Conservation (phyloP, 768 basidiomycete genomes). For the Mycena amicta region DNA sequence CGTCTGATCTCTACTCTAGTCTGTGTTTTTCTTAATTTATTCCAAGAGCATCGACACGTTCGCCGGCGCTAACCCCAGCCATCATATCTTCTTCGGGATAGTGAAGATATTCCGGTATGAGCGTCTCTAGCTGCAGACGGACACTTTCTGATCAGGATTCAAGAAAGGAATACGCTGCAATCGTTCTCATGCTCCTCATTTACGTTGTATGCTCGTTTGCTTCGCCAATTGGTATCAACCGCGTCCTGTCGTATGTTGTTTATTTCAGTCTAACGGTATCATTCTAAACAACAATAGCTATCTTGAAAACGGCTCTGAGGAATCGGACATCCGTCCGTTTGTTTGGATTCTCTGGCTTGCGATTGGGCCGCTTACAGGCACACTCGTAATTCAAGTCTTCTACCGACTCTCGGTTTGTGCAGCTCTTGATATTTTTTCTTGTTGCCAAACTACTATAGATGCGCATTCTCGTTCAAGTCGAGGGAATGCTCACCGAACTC, state of each 20-base stretch:
- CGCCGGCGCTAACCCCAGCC: constrained; percentile 5
- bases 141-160: no score
- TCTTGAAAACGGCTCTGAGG: constrained; percentile 44
- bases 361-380: constrained; percentile 37
- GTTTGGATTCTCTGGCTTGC: constrained; percentile 49
- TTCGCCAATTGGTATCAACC: constrained; percentile 20
- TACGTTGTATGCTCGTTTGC: constrained; percentile 19
- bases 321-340: constrained; percentile 47
- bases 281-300: constrained; percentile 26
- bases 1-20: neutral
- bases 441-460: constrained; percentile 4
- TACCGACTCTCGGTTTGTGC: constrained; percentile 25
- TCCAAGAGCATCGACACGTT: constrained; percentile 23
- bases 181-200: constrained; percentile 9
- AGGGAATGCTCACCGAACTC: constrained; percentile 27
- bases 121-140: no score
- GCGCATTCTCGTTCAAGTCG: constrained; percentile 25
- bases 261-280: constrained; percentile 5
- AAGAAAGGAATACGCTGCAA: constrained; percentile 15
- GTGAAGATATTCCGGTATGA: constrained; percentile 18
- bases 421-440: neutral
- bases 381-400: constrained; percentile 45
- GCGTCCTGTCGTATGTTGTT: constrained; percentile 12
- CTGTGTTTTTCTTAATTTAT: neutral
- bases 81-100: constrained; percentile 22